These are phyloP conservation scores for Carex sylvatica DNA, from an alignment of 202 grass and related monocot species.

Conservation along the genomic window DNA sequence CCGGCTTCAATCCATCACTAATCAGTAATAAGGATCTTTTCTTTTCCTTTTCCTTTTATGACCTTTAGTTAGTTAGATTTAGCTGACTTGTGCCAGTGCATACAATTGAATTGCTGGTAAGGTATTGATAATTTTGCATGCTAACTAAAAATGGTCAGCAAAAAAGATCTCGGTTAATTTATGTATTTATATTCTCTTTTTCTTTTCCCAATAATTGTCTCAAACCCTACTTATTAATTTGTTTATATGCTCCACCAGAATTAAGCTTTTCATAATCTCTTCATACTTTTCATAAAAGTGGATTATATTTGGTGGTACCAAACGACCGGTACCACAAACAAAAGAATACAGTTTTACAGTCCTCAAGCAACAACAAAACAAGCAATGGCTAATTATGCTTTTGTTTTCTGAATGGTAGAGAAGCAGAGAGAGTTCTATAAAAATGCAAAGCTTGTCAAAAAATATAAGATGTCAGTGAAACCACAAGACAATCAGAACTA, in stretches of 20 bases:
- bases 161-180: background rate
- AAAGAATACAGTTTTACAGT: no score
- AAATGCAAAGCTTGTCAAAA: conserved; percentile 78
- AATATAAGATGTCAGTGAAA: conserved; percentile 62
- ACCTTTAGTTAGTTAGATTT: no score
- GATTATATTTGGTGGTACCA: no score
- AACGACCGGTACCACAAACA: no score
- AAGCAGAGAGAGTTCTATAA: conserved; percentile 81
- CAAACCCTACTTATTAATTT: background rate
- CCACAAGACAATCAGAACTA: conserved; percentile 39
- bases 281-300: background rate
- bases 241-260: background rate
- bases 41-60: background rate
- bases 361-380: no score
- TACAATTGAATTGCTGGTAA: background rate
- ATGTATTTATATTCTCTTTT: background rate
- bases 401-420: conserved; percentile 45
- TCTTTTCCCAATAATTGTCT: background rate
- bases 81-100: background rate
- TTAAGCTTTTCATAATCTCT: background rate
- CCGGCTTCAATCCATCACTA: conserved; percentile 69
- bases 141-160: background rate
- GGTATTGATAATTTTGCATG: background rate
- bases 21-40: conserved; percentile 75
- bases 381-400: background rate